Percentiles rank a stretch among this genome's conserved stretches.
Conservation (phyloP, 2,329 filamentous ascomycete species). For the Zymoseptoria brevis region DNA sequence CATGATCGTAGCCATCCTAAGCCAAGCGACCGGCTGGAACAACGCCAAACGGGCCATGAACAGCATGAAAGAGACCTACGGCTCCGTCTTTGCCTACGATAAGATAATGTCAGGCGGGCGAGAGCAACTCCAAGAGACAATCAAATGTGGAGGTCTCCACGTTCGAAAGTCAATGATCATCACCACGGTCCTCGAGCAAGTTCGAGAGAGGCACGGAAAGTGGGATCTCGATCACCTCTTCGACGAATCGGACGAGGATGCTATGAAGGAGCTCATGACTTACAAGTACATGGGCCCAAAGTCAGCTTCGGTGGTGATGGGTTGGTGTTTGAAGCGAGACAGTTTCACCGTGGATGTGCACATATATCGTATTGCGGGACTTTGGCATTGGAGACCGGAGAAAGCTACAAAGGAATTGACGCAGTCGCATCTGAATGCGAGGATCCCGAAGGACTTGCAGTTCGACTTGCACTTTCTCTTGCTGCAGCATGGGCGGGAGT, state of each 20-base stretch:
- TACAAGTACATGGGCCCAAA: conserved; percentile 49
- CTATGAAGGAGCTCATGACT: conserved; percentile 44
- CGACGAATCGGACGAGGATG: conserved; percentile 36
- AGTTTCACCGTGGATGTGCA: conserved; percentile 7
- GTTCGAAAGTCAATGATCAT: conserved; percentile 2
- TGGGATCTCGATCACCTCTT: conserved; percentile 44
- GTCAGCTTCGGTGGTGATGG: conserved; percentile 34
- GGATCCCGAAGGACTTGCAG: conserved; percentile 2
- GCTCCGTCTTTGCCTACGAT: conserved; percentile 3
- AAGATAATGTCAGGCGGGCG: background rate
- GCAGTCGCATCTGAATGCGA: conserved; percentile 4
- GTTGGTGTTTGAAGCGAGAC: conserved; percentile 3
- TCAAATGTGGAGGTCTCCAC: conserved; percentile 3
- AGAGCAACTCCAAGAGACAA: background rate
- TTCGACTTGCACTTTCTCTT: conserved; percentile 5
- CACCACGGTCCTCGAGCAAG: background rate
- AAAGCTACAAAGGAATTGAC: background rate
- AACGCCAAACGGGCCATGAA: conserved; percentile 6
- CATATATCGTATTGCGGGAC: conserved; percentile 7
- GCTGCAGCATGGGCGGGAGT: conserved; percentile 4
- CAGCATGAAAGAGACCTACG: conserved; percentile 2
- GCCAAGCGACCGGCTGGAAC: conserved; percentile 5
- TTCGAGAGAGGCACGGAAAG: background rate
- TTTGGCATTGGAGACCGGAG: conserved; percentile 5
- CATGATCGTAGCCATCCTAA: conserved; percentile 3